These are phyloP conservation scores for Fusarium oligoseptatum DNA, from an alignment of 2,329 filamentous ascomycete genomes.

Conservation along the genomic window DNA sequence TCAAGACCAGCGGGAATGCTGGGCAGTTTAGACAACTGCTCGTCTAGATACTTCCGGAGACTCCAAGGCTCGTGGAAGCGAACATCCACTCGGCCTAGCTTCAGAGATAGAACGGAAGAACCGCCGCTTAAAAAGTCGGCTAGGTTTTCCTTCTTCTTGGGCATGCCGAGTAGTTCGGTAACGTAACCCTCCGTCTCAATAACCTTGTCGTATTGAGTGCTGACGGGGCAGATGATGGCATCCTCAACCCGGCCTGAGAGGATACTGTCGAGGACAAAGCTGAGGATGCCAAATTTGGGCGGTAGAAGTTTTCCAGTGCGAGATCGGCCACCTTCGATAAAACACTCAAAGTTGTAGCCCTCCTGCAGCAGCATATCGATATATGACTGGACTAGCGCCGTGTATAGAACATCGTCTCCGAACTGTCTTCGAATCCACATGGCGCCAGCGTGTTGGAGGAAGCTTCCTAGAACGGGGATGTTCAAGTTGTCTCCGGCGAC, in stretches of 20 bases:
- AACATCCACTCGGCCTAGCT: conserved; percentile 92
- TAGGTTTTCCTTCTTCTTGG: conserved; percentile 95
- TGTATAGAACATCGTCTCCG: conserved; percentile 90
- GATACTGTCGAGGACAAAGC: conserved; percentile 91
- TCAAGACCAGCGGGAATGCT: conserved; percentile 57
- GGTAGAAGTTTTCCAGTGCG: conserved; percentile 93
- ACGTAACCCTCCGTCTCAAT: conserved; percentile 98
- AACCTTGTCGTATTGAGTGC: conserved; percentile 98
- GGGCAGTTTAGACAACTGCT: conserved; percentile 74
- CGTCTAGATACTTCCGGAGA: conserved; percentile 81
- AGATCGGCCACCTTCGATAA: conserved; percentile 94
- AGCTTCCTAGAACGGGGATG: conserved; percentile 88
- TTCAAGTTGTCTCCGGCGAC: conserved; percentile 98
- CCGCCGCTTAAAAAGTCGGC: conserved; percentile 86
- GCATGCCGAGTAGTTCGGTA: conserved; percentile 90
- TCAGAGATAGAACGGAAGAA: conserved; percentile 88
- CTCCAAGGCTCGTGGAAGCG: conserved; percentile 98
- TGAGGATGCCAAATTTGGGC: conserved; percentile 95
- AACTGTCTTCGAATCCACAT: conserved; percentile 97
- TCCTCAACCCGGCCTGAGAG: conserved; percentile 90
- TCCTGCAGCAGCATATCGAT: conserved; percentile 92
- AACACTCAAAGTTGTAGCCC: conserved; percentile 96
- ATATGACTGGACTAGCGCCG: conserved; percentile 94
- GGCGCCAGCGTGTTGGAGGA: conserved; percentile 94
- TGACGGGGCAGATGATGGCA: conserved; percentile 93